Evolutionary conservation across 805 yeast genomes (phyloP).

Genomic region (Candida chauliodis): DNA sequence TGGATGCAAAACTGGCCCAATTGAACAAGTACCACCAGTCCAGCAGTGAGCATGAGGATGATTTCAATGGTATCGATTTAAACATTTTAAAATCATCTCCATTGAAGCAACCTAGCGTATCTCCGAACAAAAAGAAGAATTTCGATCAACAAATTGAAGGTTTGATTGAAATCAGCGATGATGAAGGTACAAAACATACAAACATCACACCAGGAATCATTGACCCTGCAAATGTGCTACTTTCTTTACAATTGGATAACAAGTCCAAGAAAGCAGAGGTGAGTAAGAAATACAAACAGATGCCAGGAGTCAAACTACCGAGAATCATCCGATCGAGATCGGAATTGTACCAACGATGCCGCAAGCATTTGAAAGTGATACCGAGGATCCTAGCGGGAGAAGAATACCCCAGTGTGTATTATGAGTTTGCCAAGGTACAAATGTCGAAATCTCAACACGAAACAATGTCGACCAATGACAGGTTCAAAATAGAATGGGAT

Average conservation of each 20-base stretch:
- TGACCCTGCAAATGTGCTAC: conserved; percentile 6
- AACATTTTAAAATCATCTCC: conserved; percentile 2
- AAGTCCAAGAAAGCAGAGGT: conserved; percentile 9
- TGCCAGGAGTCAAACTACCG: conserved; percentile 16
- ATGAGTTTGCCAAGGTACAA: conserved; percentile 45
- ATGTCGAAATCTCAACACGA: conserved; percentile 35
- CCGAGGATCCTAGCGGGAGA: conserved; percentile 43
- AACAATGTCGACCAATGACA: conserved; percentile 45
- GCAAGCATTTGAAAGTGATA: conserved; percentile 28
- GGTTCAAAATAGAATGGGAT: conserved; percentile 43
- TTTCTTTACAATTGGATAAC: conserved; percentile 11
- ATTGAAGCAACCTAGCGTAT: not conserved
- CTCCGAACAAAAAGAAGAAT: not conserved
- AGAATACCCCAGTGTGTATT: conserved; percentile 43
- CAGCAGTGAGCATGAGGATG: not conserved
- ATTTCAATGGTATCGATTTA: conserved; percentile 3
- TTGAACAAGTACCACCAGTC: not conserved
- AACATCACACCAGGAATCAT: not conserved
- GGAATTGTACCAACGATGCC: conserved; percentile 24
- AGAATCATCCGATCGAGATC: conserved; percentile 24
- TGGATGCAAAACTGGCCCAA: not conserved
- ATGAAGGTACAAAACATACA: not conserved
- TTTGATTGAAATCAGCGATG: conserved; percentile 8
- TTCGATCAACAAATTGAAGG: conserved; percentile 6
- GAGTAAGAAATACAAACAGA: conserved; percentile 13